phyloP scores from a whole-genome alignment of 1,139 yeast genomes.

The Hansenula anomala region DNA sequence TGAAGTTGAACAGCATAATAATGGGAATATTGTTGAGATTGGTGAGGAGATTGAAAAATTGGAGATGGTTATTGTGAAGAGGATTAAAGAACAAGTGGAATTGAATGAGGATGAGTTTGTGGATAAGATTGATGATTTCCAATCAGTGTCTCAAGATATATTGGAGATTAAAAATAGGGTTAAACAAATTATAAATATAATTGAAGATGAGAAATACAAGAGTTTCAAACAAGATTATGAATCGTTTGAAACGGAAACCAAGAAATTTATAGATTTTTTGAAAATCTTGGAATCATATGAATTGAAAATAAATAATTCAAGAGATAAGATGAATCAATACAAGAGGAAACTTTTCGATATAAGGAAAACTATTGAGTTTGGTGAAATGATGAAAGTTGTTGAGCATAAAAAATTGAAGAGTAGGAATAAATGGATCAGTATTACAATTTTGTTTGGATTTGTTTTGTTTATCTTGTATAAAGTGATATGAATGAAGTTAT shows the following conservation, averaged over 20 bases:
- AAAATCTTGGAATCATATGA: slow-evolving; percentile 10
- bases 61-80: neutral
- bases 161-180: neutral
- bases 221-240: neutral
- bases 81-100: neutral
- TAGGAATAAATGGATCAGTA: slow-evolving; percentile 4
- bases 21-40: no score
- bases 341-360: slow-evolving; percentile 8
- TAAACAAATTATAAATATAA: neutral
- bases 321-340: slow-evolving; percentile 6
- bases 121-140: neutral
- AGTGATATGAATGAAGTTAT: neutral
- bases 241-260: neutral
- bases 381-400: slow-evolving; percentile 5
- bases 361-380: slow-evolving; percentile 6
- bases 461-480: neutral
- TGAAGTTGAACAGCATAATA: no score
- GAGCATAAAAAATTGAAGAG: slow-evolving; percentile 4
- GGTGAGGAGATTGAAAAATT: neutral
- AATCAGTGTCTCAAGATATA: neutral
- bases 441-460: neutral
- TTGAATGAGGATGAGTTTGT: neutral
- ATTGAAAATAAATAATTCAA: slow-evolving; percentile 3
- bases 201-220: neutral
- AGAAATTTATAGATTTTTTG: slow-evolving; percentile 5